Conservation (phyloP, 83 land plant genomes). For the Picea abies region DNA sequence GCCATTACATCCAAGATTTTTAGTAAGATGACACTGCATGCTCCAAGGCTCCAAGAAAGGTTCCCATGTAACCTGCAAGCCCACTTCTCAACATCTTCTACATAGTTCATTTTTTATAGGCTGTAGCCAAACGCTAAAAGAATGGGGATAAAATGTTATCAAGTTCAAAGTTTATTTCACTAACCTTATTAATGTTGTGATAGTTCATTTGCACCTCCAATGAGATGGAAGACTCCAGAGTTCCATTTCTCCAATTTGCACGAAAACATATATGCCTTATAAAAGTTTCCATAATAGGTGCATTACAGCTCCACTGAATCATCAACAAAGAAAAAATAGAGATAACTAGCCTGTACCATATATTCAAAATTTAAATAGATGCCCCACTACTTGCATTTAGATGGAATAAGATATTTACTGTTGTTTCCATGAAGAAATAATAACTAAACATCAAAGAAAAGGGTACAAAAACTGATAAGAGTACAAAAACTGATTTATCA, state of each 20-base stretch:
- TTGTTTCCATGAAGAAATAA: not conserved
- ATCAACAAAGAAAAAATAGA: not conserved
- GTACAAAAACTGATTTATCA: no score
- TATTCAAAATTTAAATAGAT: not conserved
- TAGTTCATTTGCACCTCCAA: constrained; percentile 68
- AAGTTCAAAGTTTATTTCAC: not conserved
- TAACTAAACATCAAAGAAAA: not conserved
- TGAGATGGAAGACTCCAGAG: constrained; percentile 33
- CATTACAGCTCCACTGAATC: constrained; percentile 80
- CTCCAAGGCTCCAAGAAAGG: constrained; percentile 93
- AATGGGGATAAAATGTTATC: not conserved
- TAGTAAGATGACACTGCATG: constrained; percentile 40
- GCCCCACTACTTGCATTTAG: not conserved
- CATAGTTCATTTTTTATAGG: not conserved
- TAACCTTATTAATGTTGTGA: constrained; percentile 93
- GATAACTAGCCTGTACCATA: not conserved
- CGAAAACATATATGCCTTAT: constrained; percentile 33
- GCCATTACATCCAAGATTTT: constrained; percentile 21
- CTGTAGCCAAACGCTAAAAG: not conserved
- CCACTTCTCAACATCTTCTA: not conserved
- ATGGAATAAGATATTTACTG: not conserved
- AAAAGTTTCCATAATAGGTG: constrained; percentile 78
- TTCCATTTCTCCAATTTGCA: constrained; percentile 17
- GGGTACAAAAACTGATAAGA: no score
- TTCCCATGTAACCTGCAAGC: constrained; percentile 92